Base-by-base conservation (phyloP, 108 stramenopile genomes). In the Cyclotella choctawhatcheeana region DNA sequence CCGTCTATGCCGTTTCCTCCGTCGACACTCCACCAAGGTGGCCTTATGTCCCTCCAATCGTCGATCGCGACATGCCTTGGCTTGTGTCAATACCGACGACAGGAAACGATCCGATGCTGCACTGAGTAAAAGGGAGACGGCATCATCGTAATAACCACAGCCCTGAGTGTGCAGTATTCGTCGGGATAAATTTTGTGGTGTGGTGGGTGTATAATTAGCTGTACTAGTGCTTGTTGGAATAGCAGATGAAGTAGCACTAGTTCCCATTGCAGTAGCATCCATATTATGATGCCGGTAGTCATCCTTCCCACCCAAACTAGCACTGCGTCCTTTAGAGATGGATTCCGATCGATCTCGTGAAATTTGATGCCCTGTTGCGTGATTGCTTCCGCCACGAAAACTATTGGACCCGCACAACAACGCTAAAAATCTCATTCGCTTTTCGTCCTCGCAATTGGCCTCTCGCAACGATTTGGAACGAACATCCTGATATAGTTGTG, bases 71-170 rank as follows among this genome's bases (percentile, higher is more conserved):
- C 93, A 94, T 17, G 84, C 90, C 40, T 85, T 66, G 31, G 86
- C 87, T 66, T 94, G 93, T 32, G 87, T 85, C 30, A 94, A 58
- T 0, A 94, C 83, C 16, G 93, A 89, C 1, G 91, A 91, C 22
- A 94, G 61, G 73, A 94, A 94, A 67, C 89, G 83, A 86, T 94
- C 93, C 0, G 88, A 86, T 0, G 89, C 78, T 6, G 85, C 87
- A n/a, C 89, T 88, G 0, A 83, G 76, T 5, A 88, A 58, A 13
- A 89, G 67, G 25, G 88, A 83, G 16, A 92, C 88, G 10, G 89
- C 79, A 5, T 85, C 83, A 64, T 94, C 93, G 58, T 89, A 65
- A 69, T 84, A 94, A 18, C 93, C 93, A 4, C 85, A 90, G 0
- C 91, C 91, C 18, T 87, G 88, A 51, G 80, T 73, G 27, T 94